These are phyloP conservation scores for Lathyrus tuberosus DNA, from an alignment of 306 rosid genomes.

Conservation along the genomic window DNA sequence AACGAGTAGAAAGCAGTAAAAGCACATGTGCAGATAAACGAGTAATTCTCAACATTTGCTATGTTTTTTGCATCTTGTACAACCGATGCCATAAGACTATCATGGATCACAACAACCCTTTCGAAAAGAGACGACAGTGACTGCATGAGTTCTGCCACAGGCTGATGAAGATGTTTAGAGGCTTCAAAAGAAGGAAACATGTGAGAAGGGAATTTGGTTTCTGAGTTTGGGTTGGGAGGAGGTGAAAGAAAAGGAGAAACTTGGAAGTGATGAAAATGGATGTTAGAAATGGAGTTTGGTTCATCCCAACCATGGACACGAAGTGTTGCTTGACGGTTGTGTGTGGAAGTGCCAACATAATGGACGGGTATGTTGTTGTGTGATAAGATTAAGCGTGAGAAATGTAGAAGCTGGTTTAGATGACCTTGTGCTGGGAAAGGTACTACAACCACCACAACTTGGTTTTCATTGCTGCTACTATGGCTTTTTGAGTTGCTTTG, in stretches of 20 bases:
- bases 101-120: slow-evolving; percentile 61
- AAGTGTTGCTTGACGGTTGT: slow-evolving; percentile 56
- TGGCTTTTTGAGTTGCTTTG: no score
- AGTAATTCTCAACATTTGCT: slow-evolving; percentile 52
- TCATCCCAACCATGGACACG: slow-evolving; percentile 60
- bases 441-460: slow-evolving; percentile 54
- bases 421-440: slow-evolving; percentile 75
- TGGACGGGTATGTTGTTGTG: slow-evolving; percentile 54
- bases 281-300: slow-evolving; percentile 36
- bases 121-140: slow-evolving; percentile 42
- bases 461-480: slow-evolving; percentile 25
- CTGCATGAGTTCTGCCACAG: slow-evolving; percentile 40
- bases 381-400: slow-evolving; percentile 50
- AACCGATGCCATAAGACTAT: slow-evolving; percentile 56
- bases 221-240: slow-evolving; percentile 50
- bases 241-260: slow-evolving; percentile 52
- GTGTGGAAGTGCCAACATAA: slow-evolving; percentile 49
- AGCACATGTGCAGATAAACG: slow-evolving; percentile 53
- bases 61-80: slow-evolving; percentile 49
- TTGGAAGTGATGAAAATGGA: slow-evolving; percentile 57
- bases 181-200: slow-evolving; percentile 56
- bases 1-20: slow-evolving; percentile 27
- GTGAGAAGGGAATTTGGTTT: slow-evolving; percentile 61
- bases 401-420: slow-evolving; percentile 76
- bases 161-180: slow-evolving; percentile 48